Base-by-base conservation (phyloP, 371 early-diverging fungal genomes). In the Mortierella sp. region DNA sequence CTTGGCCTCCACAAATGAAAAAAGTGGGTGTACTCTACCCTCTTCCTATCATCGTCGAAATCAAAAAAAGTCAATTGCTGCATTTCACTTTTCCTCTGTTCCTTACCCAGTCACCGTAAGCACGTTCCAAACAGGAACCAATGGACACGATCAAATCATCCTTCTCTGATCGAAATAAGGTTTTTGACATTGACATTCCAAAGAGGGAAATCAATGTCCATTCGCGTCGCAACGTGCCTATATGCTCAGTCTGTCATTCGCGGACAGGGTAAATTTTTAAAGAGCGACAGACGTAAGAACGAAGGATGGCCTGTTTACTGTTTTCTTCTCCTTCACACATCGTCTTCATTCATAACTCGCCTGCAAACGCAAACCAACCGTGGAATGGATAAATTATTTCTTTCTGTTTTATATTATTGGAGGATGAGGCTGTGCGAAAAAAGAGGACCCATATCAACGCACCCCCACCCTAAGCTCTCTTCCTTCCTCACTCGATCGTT, bases 181-280 rank as follows among this genome's bases (percentile, higher is more conserved):
- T 58, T 58, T 58, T 26, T 57, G n/a, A n/a, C 8, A 7, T 26
- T n/a, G n/a, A 4, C n/a, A n/a, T n/a, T 57, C 58, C 58, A 28
- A 58, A 58, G 31, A 28, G 58, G 58, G 58, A 58, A 58, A 58
- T 58, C 58, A 58, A 58, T 28, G 58, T 58, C 58, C 58, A 58
- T 58, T 58, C 58, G 58, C 58, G 28, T n/a, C 13, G 28, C 58
- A 58, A 58, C 58, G 58, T 58, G 58, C 58, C 28, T 28, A 11
- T 3, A 13, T 58, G 58, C 10, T n/a, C 28, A 28, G 58, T 0
- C 58, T 13, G 1, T 24, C 58, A 58, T 58, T 58, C 58, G 58
- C 2, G 31, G 28, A 58, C 58, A 57, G 48, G n/a, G n/a, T n/a
- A n/a, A n/a, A n/a, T 58, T 58, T 58, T 58, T 14, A 28, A 58